A percentile compares a stretch with the other conserved stretches of the same genome.
These are phyloP conservation scores for Canariomyces notabilis DNA, from an alignment of 2,329 filamentous ascomycete species.

Conservation along the genomic window DNA sequence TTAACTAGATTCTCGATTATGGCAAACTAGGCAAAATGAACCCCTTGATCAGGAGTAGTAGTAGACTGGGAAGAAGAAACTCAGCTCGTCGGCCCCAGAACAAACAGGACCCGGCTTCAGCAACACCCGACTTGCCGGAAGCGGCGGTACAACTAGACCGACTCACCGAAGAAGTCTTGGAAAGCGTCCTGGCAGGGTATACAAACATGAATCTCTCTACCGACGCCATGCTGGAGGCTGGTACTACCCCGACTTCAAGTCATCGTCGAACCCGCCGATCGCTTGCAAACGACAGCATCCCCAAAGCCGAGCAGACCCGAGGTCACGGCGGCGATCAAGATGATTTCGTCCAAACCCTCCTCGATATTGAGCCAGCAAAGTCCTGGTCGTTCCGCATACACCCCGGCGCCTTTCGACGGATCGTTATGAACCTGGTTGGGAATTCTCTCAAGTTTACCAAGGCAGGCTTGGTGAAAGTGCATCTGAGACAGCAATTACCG, in stretches of 20 bases:
- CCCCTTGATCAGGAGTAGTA: neutral
- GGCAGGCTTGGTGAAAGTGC: conserved; percentile 19
- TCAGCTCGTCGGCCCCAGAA: too few species aligned
- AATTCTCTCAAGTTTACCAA: conserved; percentile 51
- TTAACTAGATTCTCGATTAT: conserved; percentile 14
- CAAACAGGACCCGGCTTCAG: neutral
- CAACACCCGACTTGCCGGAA: neutral
- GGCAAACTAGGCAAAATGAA: conserved; percentile 17
- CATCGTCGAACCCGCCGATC: too few species aligned
- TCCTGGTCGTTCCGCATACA: conserved; percentile 51
- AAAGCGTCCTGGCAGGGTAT: conserved; percentile 41
- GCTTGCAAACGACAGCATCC: too few species aligned
- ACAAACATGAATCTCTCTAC: conserved; percentile 20
- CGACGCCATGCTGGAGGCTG: neutral
- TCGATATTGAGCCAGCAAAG: too few species aligned
- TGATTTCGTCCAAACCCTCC: too few species aligned
- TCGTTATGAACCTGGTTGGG: conserved; percentile 51
- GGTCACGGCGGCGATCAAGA: conserved; percentile 3
- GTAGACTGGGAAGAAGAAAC: neutral
- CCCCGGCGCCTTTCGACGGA: conserved; percentile 42
- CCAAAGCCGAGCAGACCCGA: too few species aligned
- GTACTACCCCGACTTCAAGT: neutral
- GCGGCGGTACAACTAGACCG: conserved; percentile 33
- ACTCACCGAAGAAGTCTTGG: conserved; percentile 43
- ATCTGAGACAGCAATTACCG: conserved; percentile 13